Evolutionary conservation across 495 filamentous ascomycete species (phyloP), one percentile per base, ranked within the genome.

Genomic region (Tuber calosporum): DNA sequence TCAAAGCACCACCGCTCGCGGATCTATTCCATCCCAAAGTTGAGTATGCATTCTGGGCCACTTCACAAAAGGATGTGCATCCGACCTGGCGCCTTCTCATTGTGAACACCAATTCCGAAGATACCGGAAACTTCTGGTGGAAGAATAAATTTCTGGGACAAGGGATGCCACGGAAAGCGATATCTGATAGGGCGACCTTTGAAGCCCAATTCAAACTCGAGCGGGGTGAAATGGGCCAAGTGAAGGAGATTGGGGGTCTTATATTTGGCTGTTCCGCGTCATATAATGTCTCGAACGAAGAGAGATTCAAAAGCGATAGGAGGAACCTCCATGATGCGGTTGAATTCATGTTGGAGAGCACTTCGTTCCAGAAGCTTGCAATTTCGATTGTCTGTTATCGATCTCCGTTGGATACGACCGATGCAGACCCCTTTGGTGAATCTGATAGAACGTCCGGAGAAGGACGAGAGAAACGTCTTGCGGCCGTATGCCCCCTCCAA

Each of bases 321-420:
- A 48, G 30, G 15, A 80, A 81, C 37, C 69, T 81, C 26, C 79
- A 81, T 42, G 67, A 67, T 6, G 79, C 76, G 4, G 75, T 81
- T 8, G 37, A 76, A 66, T 77, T 72, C 67, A 69, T 80, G 15
- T 58, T 76, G 17, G 30, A 72, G 48, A 43, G n/a, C 22, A 75
- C 79, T 1, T 72, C 72, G 53, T 78, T 75, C 67, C 34, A 43
- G 42, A 81, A 81, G 39, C 66, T 81, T 48, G 79, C 79, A 20
- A 42, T 81, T 34, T 78, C 78, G 79, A 73, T 81, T 20, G 58
- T 81, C 34, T 81, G 79, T 43, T 81, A 81, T 72, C 74, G 79
- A 68, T 79, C 75, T 39, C 79, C 79, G 22, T 68, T 81, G 40
- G 79, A 81, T 70, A 73, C 37, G 20, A 66, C 75, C 48, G 72